Base-by-base conservation (phyloP, 2,329 filamentous ascomycete species). In the Fusarium illudens region DNA sequence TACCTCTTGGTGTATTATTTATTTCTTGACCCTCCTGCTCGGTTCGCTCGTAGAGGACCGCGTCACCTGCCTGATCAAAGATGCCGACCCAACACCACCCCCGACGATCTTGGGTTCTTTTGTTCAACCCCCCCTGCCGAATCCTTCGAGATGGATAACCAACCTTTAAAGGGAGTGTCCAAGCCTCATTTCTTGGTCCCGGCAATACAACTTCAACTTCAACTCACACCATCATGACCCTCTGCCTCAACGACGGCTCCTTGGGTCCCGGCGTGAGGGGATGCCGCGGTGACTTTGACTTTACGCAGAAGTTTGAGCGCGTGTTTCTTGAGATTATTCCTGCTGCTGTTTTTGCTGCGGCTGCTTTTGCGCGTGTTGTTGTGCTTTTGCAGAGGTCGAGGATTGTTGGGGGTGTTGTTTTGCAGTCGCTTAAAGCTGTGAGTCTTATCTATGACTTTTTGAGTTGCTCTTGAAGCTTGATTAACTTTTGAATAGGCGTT, bases 271-370 rank as follows among this genome's bases (percentile, higher is more conserved):
- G 72, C 7, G 81, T 85, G n/a, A 66, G 66, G 10, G 82, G 81
- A 20, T 85, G 83, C 58, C 80, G 83, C 10, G 79, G 75, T 52
- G 79, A 83, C 60, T 86, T 86, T 57, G 84, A 85, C 68, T 84
- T 85, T 59, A 86, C 84, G 1, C 73, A 85, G 51, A 78, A 77
- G 27, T 85, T 86, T 56, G 83, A 85, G 69, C 76, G 80, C 19
- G 75, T 84, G 4, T 77, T 85, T 51, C 76, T 86, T n/a, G 77
- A 79, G 2, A 76, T 84, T 9, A 71, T 82, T 3, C 84, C 84
- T 0, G 72, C 79, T 0, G 67, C 77, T 1, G 54, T 83, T 0
- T 83, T 84, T 37, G 64, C 82, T 12, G 64, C 77, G 0, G 53
- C 78, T 2, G 77, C 79, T 0, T 30, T 79, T 46, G 71, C 76